phyloP scores from a whole-genome alignment of 768 basidiomycete species.

The Cystofilobasidium bisporidii region DNA sequence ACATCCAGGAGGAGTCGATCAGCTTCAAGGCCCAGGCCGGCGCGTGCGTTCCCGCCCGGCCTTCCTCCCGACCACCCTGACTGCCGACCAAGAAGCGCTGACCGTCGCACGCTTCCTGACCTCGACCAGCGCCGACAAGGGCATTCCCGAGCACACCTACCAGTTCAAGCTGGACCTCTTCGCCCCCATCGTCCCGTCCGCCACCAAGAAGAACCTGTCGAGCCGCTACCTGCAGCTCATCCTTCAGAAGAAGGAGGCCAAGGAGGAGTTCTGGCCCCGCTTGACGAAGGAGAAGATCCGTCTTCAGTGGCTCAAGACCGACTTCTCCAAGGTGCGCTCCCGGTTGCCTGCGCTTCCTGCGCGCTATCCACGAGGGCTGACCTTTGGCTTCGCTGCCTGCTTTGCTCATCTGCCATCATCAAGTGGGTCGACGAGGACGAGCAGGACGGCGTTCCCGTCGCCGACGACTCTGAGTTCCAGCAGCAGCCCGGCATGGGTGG shows the following conservation, averaged over 20 bases:
- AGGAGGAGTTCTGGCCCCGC: slow-evolving; percentile 81
- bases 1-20: slow-evolving; percentile 39
- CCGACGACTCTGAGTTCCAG: slow-evolving; percentile 34
- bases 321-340: slow-evolving; percentile 58
- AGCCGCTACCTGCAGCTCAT: slow-evolving; percentile 59
- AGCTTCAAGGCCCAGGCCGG: slow-evolving; percentile 40
- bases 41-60: slow-evolving; percentile 32
- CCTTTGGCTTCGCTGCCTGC: not conserved
- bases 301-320: slow-evolving; percentile 78
- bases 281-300: slow-evolving; percentile 79
- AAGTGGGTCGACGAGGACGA: slow-evolving; percentile 95
- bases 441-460: slow-evolving; percentile 55
- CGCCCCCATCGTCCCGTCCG: slow-evolving; percentile 35
- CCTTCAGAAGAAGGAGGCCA: slow-evolving; percentile 68
- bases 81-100: too few species aligned
- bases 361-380: not conserved
- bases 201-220: slow-evolving; percentile 52
- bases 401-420: not conserved
- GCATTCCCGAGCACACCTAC: slow-evolving; percentile 53
- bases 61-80: not conserved
- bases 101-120: too few species aligned
- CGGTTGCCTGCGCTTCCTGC: not conserved
- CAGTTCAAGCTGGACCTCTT: slow-evolving; percentile 68
- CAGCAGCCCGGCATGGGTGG: slow-evolving; percentile 23
- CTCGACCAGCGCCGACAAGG: slow-evolving; percentile 37